Evolutionary conservation across 78 protist genomes (phyloP), one percentile per base, ranked within the genome.

Genomic region (Dictyostelium firmibasis): DNA sequence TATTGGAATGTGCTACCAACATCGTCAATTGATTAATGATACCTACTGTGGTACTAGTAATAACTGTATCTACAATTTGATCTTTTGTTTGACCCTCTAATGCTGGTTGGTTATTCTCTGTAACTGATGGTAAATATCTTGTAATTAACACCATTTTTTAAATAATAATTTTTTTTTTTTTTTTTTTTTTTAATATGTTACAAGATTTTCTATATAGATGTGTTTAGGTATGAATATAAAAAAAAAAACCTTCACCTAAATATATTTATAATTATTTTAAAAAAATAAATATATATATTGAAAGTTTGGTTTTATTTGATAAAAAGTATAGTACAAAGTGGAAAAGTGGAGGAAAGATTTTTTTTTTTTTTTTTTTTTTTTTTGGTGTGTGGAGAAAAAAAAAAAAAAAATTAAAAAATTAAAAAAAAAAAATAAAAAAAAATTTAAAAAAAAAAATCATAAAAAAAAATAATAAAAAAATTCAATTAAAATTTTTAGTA

Each of bases 51-150:
- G 76, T 86, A 60, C 81, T 86, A n/a, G 79, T 83, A n/a, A 86
- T 33, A 31, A 86, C 92, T 76, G 92, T 83, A 86, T 86, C 92
- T 9, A 60, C 29, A 27, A 86, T 86, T 29, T 86, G 92, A 44
- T 86, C 92, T 38, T 86, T 86, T 9, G 29, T 75, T 50, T 35
- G 47, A 18, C 70, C 64, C 9, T 64, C 70, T 25, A 76, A 83
- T 27, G 79, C 33, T 60, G 92, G 85, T 77, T 81, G 79, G 77
- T 86, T 86, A 38, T 86, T 76, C 0, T 86, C 92, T 13, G 36
- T 77, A 11, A 67, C 44, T 16, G 92, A 86, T 86, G 92, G 92
- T 60, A 86, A 76, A 77, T 86, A 86, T 77, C 92, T 86, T 47
- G 92, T 86, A 27, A 86, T 86, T 38, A 86, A 86, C 60, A 86